Evolutionary conservation across 148 eudicot genomes (phyloP), one percentile per base, ranked within the genome.

Genomic region (Silene latifolia): DNA sequence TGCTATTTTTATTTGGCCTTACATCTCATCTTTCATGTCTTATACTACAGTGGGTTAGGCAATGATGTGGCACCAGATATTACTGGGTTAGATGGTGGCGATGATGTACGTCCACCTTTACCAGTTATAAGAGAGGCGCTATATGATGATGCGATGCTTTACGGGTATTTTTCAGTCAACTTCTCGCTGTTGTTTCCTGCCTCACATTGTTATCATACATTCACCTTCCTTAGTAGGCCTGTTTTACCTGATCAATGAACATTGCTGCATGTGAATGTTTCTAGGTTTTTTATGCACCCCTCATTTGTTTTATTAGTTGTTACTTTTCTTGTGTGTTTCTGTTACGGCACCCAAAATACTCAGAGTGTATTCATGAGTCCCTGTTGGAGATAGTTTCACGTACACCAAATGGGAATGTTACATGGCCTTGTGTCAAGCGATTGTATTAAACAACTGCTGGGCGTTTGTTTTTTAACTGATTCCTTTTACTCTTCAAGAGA

Each of bases 91-190:
- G 83, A 57, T 72, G 87, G 77, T 47, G 85, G 79, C 25, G 83
- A 87, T 73, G 91, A 82, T 73, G 86, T 95, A 6, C 94, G 99
- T 7, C 80, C 98, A 59, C 99, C 97, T 84, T 79, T 95, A 71
- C 99, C 98, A 20, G 99, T 90, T 73, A 88, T 82, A 82, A 83
- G 97, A 87, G 99, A 95, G 67, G 91, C 96, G 77, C 91, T 95
- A 46, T 95, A 95, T 83, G 98, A 89, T 66, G 77, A 80, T 77
- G 78, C 87, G 60, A 64, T 86, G 68, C 19, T 83, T 35, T 88
- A 82, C 72, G 91, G 97, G 97, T 92, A 88, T 65, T 53, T 74
- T 54, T 25, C 35, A 10, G 44, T 44, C n/a, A 60, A 51, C 20
- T 42, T 44, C 29, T 8, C 20, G 27, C 19, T n/a, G 14, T 23